These are phyloP conservation scores for Gossypium rotundifolium DNA, from an alignment of 345 rosid species.

Conservation along the genomic window DNA sequence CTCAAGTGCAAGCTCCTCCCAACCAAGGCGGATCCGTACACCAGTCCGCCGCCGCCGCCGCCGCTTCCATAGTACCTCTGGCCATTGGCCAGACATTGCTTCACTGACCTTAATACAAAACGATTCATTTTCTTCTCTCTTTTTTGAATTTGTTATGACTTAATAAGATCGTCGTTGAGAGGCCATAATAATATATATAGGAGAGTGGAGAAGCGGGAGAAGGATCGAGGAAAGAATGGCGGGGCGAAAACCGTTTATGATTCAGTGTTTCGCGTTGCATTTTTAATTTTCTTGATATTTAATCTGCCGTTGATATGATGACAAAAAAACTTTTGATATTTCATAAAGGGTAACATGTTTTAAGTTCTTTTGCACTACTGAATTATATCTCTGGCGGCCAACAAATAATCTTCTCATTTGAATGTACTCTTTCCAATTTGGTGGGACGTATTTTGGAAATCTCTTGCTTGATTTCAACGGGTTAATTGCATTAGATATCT, in stretches of 20 bases:
- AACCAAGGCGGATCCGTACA: constrained; percentile 7
- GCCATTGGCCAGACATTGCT: constrained; percentile 20
- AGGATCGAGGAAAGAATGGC: neutral
- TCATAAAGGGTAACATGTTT: neutral
- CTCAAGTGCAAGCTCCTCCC: neutral
- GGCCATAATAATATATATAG: neutral
- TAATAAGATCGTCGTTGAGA: neutral
- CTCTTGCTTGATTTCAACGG: no score
- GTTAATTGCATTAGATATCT: no score
- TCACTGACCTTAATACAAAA: constrained; percentile 16
- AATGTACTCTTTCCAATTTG: no score
- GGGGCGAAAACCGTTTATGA: neutral
- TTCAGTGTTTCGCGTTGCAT: neutral
- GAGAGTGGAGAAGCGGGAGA: neutral
- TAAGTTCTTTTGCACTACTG: neutral
- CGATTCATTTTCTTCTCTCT: constrained; percentile 27
- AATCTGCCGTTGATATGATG: neutral
- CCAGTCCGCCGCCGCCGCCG: neutral
- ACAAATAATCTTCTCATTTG: neutral
- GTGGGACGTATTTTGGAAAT: no score
- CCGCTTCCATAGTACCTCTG: constrained; percentile 11
- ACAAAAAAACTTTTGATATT: neutral
- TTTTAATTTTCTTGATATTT: neutral
- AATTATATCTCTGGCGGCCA: neutral
- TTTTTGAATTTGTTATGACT: neutral